Percentiles rank a stretch among this genome's conserved stretches.
These are phyloP conservation scores for Grigorovia humatica DNA, from an alignment of 805 yeast genomes.

Conservation along the genomic window DNA sequence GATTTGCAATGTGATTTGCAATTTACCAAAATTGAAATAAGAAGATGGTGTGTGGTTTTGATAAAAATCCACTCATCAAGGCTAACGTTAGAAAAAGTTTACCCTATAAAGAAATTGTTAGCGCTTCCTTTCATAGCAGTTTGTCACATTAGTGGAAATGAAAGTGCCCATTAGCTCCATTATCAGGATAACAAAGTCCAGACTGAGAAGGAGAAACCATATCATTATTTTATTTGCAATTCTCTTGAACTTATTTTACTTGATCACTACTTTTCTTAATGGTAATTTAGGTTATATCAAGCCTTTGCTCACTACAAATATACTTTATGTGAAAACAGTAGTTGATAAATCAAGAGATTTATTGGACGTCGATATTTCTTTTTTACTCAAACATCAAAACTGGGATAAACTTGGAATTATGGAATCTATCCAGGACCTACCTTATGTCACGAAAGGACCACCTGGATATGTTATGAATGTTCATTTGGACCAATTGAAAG, in stretches of 20 bases:
- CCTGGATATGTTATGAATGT: slow-evolving; percentile 5
- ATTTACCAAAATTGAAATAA: too few relatives aligned
- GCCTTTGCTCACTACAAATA: neutral
- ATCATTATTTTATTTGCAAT: too few relatives aligned
- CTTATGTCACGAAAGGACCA: neutral
- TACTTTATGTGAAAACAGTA: neutral
- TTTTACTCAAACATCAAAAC: slow-evolving; percentile 3
- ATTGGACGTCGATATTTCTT: slow-evolving; percentile 3
- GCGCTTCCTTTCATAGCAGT: too few relatives aligned
- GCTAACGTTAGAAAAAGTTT: too few relatives aligned
- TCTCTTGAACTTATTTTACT: too few relatives aligned
- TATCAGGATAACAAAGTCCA: neutral
- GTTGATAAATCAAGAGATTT: slow-evolving; percentile 2
- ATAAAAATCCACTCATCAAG: too few relatives aligned
- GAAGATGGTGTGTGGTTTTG: too few relatives aligned
- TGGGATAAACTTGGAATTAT: slow-evolving; percentile 3
- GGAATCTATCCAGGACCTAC: neutral
- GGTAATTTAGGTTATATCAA: neutral
- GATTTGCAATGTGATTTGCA: too few relatives aligned
- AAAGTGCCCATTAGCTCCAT: too few relatives aligned
- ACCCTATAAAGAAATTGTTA: too few relatives aligned
- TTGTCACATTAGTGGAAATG: too few relatives aligned
- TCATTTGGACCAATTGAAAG: neutral
- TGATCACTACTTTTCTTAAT: neutral
- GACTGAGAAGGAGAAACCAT: neutral